Evolutionary conservation across 202 grass and related monocot genomes (phyloP).

Genomic region (Brachypodium distachyon): DNA sequence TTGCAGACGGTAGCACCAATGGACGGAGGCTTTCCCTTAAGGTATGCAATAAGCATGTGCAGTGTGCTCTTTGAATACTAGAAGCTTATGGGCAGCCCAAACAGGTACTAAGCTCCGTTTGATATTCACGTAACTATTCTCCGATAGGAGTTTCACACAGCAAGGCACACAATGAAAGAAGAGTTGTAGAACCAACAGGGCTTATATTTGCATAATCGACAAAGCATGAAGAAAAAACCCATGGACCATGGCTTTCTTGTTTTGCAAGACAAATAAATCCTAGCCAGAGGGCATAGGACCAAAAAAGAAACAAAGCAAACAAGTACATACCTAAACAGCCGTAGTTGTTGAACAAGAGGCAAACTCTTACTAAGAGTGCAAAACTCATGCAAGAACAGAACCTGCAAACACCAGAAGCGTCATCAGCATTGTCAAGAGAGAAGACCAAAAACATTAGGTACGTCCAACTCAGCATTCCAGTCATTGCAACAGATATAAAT

Average conservation of each 20-base stretch:
- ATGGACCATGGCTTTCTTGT: constrained; percentile 18
- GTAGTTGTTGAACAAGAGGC: constrained; percentile 85
- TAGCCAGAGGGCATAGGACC: background rate
- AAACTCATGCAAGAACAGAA: constrained; percentile 96
- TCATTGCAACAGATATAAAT: background rate
- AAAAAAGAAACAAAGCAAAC: background rate
- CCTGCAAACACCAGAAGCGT: constrained; percentile 41
- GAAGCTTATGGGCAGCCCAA: background rate
- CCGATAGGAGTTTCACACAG: background rate
- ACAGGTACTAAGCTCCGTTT: background rate
- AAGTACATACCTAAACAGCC: constrained; percentile 69
- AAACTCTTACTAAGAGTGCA: constrained; percentile 96
- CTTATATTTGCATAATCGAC: background rate
- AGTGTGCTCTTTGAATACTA: background rate
- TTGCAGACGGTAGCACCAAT: too few relatives aligned
- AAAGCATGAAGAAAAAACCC: background rate
- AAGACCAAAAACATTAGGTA: constrained; percentile 7
- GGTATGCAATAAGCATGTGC: background rate
- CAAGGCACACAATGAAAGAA: background rate
- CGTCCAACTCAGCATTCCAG: constrained; percentile 10
- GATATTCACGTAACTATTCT: background rate
- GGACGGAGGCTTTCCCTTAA: too few relatives aligned
- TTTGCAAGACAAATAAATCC: constrained; percentile 8
- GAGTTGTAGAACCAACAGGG: background rate
- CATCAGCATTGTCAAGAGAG: constrained; percentile 2